Percentiles rank a stretch among this genome's conserved stretches.
phyloP scores from a whole-genome alignment of 2,329 filamentous ascomycete genomes.

The Trichoderma sp. region DNA sequence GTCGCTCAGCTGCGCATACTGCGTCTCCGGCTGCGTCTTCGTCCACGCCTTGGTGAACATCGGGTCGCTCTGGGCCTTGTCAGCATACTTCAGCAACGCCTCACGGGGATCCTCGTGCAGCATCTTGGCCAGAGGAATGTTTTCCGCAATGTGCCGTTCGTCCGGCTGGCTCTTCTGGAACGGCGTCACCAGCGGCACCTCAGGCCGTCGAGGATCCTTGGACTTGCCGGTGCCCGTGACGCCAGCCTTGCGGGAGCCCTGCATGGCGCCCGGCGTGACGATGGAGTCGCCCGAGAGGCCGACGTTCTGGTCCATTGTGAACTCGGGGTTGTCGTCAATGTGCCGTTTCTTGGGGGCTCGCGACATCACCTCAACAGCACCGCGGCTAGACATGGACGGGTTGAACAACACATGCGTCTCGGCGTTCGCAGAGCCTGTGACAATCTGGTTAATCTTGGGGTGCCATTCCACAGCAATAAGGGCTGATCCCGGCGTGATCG shows the following conservation, averaged over 20 bases:
- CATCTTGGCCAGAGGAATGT: slow-evolving; percentile 89
- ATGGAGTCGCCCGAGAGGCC: slow-evolving; percentile 85
- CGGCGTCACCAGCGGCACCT: slow-evolving; percentile 80
- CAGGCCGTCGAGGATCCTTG: slow-evolving; percentile 78
- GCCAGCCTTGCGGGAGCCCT: slow-evolving; percentile 60
- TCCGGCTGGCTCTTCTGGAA: slow-evolving; percentile 91
- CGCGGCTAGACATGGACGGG: slow-evolving; percentile 76
- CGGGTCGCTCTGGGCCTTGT: slow-evolving; percentile 88
- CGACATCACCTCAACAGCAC: slow-evolving; percentile 87
- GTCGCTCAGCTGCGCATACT: slow-evolving; percentile 88
- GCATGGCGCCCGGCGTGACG: slow-evolving; percentile 65
- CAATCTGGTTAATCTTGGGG: slow-evolving; percentile 90
- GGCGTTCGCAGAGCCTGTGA: slow-evolving; percentile 89
- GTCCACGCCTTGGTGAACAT: slow-evolving; percentile 95
- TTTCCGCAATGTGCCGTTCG: slow-evolving; percentile 82
- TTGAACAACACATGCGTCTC: slow-evolving; percentile 91
- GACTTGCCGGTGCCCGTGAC: slow-evolving; percentile 77
- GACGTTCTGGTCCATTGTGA: slow-evolving; percentile 80
- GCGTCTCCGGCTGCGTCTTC: slow-evolving; percentile 85
- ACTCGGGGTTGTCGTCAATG: slow-evolving; percentile 85
- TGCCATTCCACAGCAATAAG: slow-evolving; percentile 91
- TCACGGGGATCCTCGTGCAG: slow-evolving; percentile 94
- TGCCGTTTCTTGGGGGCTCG: slow-evolving; percentile 93
- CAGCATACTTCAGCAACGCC: slow-evolving; percentile 91
- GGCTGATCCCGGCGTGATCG: slow-evolving; percentile 81